phyloP scores from a whole-genome alignment of 2,329 filamentous ascomycete genomes.

The Phialocephala sp. region DNA sequence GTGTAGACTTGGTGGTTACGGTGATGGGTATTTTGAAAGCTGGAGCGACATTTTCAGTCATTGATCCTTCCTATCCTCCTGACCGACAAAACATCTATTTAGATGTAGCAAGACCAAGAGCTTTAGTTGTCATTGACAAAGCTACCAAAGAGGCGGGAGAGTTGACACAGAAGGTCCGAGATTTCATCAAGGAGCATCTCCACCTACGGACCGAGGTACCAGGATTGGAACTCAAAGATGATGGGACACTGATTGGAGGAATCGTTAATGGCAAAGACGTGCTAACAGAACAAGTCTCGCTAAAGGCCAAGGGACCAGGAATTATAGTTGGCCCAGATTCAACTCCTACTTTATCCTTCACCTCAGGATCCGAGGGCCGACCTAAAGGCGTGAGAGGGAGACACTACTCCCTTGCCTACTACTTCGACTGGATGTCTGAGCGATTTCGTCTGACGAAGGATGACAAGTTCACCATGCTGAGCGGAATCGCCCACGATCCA shows the following conservation, averaged over 20 bases:
- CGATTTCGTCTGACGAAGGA: constrained; percentile 75
- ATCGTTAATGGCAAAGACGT: constrained; percentile 68
- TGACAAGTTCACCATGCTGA: constrained; percentile 81
- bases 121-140: constrained; percentile 74
- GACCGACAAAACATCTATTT: constrained; percentile 83
- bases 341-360: constrained; percentile 76
- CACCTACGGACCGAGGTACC: constrained; percentile 76
- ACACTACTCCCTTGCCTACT: constrained; percentile 84
- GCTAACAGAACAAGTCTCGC: constrained; percentile 59
- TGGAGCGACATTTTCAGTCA: constrained; percentile 66
- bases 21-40: constrained; percentile 75
- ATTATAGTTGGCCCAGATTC: constrained; percentile 88
- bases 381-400: constrained; percentile 89
- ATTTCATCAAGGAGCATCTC: constrained; percentile 76
- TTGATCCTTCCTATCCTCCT: constrained; percentile 84
- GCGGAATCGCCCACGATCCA: constrained; percentile 81
- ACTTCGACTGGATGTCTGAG: constrained; percentile 93
- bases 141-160: constrained; percentile 72
- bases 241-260: constrained; percentile 76
- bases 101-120: constrained; percentile 76
- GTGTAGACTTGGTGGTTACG: constrained; percentile 76
- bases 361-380: constrained; percentile 75
- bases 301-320: constrained; percentile 63
- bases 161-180: constrained; percentile 60
- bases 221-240: constrained; percentile 71